Conservation (phyloP, 1,139 yeast genomes). For the Geotrichum macrosporum region DNA sequence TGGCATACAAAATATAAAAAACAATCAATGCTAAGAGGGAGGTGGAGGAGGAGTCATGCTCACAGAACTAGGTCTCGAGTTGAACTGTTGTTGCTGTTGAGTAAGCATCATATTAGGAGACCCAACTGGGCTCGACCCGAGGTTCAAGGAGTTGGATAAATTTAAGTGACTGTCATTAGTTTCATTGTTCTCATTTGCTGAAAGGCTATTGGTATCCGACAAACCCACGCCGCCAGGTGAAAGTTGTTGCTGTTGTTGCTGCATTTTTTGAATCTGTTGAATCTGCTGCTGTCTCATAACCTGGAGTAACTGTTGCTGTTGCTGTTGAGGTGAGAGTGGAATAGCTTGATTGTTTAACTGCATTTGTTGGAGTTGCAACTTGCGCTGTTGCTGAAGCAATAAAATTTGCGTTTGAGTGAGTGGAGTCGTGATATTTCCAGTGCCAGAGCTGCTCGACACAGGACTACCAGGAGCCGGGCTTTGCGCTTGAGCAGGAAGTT, state of each 20-base stretch:
- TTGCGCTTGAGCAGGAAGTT: slow-evolving; percentile 3
- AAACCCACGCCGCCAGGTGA: neutral
- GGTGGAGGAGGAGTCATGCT: slow-evolving; percentile 12
- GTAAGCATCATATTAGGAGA: slow-evolving; percentile 2
- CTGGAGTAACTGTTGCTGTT: slow-evolving; percentile 13
- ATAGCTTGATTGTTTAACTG: slow-evolving; percentile 8
- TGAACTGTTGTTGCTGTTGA: neutral
- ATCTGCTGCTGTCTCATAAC: slow-evolving; percentile 7
- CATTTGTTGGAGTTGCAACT: slow-evolving; percentile 2
- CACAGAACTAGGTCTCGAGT: neutral
- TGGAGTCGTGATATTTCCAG: neutral
- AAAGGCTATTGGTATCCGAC: neutral
- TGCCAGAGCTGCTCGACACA: neutral
- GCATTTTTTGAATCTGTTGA: slow-evolving; percentile 1
- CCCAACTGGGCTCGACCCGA: slow-evolving; percentile 8
- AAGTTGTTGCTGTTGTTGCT: slow-evolving; percentile 15
- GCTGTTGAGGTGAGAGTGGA: slow-evolving; percentile 12
- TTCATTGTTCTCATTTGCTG: neutral
- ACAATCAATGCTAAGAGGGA: neutral
- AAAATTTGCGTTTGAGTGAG: slow-evolving; percentile 1
- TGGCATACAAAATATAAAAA: no score
- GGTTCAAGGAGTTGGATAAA: neutral
- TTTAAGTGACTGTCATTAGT: neutral
- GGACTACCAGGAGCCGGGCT: no score
- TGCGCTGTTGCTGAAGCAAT: slow-evolving; percentile 7